Evolutionary conservation across 768 basidiomycete species (phyloP), one percentile per base, ranked within the genome.

Genomic region (Leccinum uliginosum): DNA sequence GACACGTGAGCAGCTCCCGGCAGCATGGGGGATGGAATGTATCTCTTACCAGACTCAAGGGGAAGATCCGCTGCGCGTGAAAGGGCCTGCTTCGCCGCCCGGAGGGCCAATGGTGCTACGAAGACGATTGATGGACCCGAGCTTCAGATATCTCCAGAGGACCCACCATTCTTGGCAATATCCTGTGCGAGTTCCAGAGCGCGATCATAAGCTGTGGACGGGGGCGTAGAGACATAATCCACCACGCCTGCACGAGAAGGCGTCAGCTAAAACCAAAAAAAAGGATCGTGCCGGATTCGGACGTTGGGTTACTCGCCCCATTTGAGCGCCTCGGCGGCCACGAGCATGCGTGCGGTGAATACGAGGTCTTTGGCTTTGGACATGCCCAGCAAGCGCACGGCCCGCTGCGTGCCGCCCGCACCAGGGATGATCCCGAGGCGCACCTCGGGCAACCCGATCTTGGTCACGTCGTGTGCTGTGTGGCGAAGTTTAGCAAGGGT

Each of bases 71-170:
- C 78, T 19, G 92, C 89, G 24, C 87, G 81, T 14, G 88, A 87
- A 50, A 95, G 86, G 9, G 91, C 89, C 62, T 84, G 82, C 66
- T 96, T 96, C 6, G 93, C 92, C 7, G 92, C 91, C n/a, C 85
- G 79, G 38, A 95, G 77, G 4, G 93, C 91, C 23, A 96, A 71
- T 17, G 93, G 93, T 26, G 93, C 93, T 93, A 55, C 32, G 49
- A 44, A 23, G 26, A 54, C 12, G 9, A 12, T 10, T 3, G 15
- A 54, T 65, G 4, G 12, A 17, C 15, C 30, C 9, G 4, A 4
- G 29, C 53, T 15, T 11, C 24, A 26, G 30, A 50, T 12, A 27
- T 46, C 46, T 7, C 54, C 17, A 35, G 3, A 19, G 44, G 24
- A 63, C 76, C 14, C 57, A 88, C 90, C 91, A 62, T 70, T 72